These are phyloP conservation scores for Solanum lycopersicoides DNA, from an alignment of 257 asterid species.

Conservation along the genomic window DNA sequence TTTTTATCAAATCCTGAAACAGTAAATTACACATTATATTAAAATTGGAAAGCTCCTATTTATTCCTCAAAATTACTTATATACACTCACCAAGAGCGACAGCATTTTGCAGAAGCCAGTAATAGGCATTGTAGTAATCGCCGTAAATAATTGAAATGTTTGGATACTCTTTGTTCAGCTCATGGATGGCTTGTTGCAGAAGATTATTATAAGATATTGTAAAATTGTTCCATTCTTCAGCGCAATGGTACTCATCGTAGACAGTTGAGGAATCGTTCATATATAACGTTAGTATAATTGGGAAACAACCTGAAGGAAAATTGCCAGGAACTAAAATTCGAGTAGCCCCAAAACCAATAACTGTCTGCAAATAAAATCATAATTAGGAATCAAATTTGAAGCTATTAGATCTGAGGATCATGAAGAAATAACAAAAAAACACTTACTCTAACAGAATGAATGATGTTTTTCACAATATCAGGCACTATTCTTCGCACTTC, in stretches of 20 bases:
- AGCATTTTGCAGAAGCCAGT: background rate
- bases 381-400: background rate
- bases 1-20: conserved; percentile 5
- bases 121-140: background rate
- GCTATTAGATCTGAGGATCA: background rate
- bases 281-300: conserved; percentile 2
- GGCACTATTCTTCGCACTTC: conserved; percentile 1
- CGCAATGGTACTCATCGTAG: background rate
- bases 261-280: background rate
- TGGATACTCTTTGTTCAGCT: background rate
- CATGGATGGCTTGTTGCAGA: background rate
- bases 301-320: conserved; percentile 14
- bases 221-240: background rate
- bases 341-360: background rate
- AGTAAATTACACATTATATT: too few relatives aligned
- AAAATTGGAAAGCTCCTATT: rapidly evolving
- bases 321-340: conserved; percentile 7
- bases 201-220: background rate
- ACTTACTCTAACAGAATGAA: conserved; percentile 4
- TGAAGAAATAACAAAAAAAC: background rate
- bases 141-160: background rate
- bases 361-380: background rate
- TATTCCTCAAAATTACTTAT: too few relatives aligned
- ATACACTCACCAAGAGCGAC: background rate
- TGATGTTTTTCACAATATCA: conserved; percentile 1